Evolutionary conservation across 2,329 filamentous ascomycete species (phyloP).

Genomic region (Cladosporium sp.): DNA sequence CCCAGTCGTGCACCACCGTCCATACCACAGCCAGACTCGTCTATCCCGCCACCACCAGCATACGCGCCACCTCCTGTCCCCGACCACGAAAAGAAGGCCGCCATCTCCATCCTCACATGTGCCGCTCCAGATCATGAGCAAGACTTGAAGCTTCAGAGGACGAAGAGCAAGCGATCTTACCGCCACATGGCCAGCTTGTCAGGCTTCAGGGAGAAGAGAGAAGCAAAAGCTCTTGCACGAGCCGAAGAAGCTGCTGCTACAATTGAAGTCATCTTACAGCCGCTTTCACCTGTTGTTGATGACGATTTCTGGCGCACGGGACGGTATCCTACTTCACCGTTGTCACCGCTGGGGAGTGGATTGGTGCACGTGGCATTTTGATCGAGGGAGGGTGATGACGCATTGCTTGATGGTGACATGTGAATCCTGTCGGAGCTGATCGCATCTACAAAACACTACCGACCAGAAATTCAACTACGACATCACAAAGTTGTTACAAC

Average conservation of each 20-base stretch:
- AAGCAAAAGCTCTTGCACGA: background rate
- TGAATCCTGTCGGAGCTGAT: no score
- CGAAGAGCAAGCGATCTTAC: background rate
- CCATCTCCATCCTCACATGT: background rate
- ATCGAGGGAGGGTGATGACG: background rate
- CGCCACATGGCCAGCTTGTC: background rate
- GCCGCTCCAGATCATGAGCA: background rate
- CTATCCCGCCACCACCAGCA: background rate
- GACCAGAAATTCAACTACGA: no score
- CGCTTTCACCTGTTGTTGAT: conserved; percentile 4
- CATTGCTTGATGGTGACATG: background rate
- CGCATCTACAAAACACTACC: no score
- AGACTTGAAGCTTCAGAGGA: background rate
- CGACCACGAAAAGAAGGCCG: background rate
- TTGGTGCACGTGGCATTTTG: background rate
- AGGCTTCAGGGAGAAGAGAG: background rate
- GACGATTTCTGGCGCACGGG: conserved; percentile 6
- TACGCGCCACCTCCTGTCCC: background rate
- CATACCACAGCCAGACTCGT: background rate
- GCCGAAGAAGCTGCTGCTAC: background rate
- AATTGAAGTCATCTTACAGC: background rate
- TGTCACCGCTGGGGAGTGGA: background rate
- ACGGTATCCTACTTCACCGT: background rate
- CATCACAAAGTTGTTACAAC: no score
- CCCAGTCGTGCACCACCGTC: no score